phyloP scores from a whole-genome alignment of 2,329 filamentous ascomycete species.

The Pseudopyricularia cyperi region DNA sequence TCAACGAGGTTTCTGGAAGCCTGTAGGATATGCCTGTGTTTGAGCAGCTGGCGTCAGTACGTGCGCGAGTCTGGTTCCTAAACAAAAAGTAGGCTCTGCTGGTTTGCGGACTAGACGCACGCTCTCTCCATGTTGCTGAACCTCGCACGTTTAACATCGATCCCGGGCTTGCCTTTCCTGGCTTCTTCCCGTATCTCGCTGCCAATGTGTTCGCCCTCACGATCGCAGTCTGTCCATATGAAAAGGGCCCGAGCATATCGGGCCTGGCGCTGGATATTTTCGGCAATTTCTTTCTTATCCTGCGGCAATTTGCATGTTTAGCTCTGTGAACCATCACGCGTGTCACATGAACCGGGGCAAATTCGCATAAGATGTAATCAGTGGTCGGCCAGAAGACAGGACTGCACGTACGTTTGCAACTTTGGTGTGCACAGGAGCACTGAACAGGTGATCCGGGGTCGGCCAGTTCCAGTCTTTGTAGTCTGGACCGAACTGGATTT shows the following conservation, averaged over 20 bases:
- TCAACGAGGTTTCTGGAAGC: slow-evolving; percentile 66
- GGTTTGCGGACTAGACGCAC: slow-evolving; percentile 22
- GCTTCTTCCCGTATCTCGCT: slow-evolving; percentile 80
- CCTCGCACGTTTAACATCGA: slow-evolving; percentile 72
- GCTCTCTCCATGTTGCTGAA: slow-evolving; percentile 96
- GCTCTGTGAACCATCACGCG: not conserved
- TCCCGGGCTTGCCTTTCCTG: slow-evolving; percentile 53
- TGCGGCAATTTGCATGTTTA: slow-evolving; percentile 17
- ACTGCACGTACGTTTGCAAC: slow-evolving; percentile 49
- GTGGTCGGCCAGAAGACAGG: not conserved
- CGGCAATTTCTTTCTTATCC: slow-evolving; percentile 69
- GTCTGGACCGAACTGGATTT: slow-evolving; percentile 59
- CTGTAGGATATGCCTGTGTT: slow-evolving; percentile 62
- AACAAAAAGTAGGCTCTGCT: not conserved
- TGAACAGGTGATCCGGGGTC: slow-evolving; percentile 66
- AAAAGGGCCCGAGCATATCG: slow-evolving; percentile 61
- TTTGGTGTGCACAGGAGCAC: slow-evolving; percentile 58
- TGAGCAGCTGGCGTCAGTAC: not conserved
- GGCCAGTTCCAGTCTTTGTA: slow-evolving; percentile 75
- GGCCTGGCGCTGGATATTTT: slow-evolving; percentile 75
- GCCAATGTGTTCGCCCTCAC: slow-evolving; percentile 94
- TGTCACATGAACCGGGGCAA: too few species aligned
- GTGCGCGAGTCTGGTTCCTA: not conserved
- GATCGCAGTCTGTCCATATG: slow-evolving; percentile 98
- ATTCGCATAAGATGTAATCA: not conserved